Evolutionary conservation across 2,329 filamentous ascomycete species (phyloP), one percentile per base, ranked within the genome.

Genomic region (Aspergillus texensis): DNA sequence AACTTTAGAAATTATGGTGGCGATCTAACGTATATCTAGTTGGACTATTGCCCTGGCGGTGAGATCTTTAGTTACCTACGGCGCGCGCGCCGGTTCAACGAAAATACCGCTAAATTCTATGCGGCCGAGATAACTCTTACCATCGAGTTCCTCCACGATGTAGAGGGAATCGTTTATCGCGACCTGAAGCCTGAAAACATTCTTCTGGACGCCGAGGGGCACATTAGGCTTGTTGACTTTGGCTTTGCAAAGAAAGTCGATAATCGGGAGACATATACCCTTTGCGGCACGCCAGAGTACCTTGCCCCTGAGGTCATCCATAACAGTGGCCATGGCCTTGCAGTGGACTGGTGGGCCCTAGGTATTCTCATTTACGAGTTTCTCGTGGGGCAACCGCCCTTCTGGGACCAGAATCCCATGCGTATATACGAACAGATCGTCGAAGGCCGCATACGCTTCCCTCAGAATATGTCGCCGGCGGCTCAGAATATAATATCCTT

Each of bases 341-440:
- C 88, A 41, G 88, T 90, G 45, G 88, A 90, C 76, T 90, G 88
- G 88, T 90, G 88, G 88, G 88, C 88, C 2, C 83, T 89, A 64
- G 88, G 88, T 30, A 89, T 90, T 66, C 78, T 90, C 36, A 86
- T 89, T 48, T 89, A 89, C 74, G 88, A 90, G 69, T 89, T 90
- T 71, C 78, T 90, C 24, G 87, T 89, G 57, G 88, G 88, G 58
- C 87, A 89, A 70, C 88, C 88, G 26, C 88, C 88, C 1, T 90
- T 89, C 74, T 90, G 88, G 87, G 87, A 89, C 72, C 85, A 88
- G 64, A 89, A 89, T 68, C 87, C 87, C 4, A 88, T 89, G 85
- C 88, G 88, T 65, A 89, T 89, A 65, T 89, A 89, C 73, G 87
- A 89, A 74, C 87, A 87, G 72, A 90, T 90, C 67, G 86, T 89